Percentiles rank a stretch among this genome's conserved stretches.
Evolutionary conservation across 176 grass and related monocot genomes (phyloP).

Genomic region (Carex cristatella): DNA sequence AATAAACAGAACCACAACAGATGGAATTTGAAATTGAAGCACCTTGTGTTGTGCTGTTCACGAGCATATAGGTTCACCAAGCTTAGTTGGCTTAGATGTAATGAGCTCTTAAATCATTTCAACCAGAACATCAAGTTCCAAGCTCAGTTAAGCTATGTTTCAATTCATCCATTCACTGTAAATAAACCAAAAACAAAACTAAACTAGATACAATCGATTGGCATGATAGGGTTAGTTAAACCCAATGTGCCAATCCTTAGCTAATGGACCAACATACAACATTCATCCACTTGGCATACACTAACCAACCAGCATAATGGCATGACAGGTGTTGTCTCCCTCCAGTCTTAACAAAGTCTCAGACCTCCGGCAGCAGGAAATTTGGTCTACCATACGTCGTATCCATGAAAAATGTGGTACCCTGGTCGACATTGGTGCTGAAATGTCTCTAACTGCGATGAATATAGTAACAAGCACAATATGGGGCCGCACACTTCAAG

Average conservation of each 20-base stretch:
- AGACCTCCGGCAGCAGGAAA: slow-evolving; percentile 19
- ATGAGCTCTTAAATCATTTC: neutral
- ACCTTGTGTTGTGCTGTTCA: neutral
- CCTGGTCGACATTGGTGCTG: slow-evolving; percentile 7
- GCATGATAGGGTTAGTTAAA: neutral
- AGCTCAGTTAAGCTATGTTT: neutral
- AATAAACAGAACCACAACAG: neutral
- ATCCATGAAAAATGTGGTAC: slow-evolving; percentile 19
- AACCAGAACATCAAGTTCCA: neutral
- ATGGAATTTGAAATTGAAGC: neutral
- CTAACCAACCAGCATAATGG: neutral
- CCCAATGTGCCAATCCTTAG: neutral
- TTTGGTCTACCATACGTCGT: slow-evolving; percentile 16
- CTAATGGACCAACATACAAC: neutral
- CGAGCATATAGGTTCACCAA: neutral
- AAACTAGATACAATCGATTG: neutral
- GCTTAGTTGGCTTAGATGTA: neutral
- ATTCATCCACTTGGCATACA: neutral
- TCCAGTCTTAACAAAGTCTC: slow-evolving; percentile 22
- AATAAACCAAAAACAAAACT: neutral
- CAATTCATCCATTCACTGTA: neutral
- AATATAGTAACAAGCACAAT: slow-evolving; percentile 36
- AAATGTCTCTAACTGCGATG: slow-evolving; percentile 32
- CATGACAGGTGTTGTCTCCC: slow-evolving; percentile 23
- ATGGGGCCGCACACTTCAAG: slow-evolving; percentile 28